These are phyloP conservation scores for Hippophae gyantsensis DNA, from an alignment of 306 rosid genomes.

Conservation along the genomic window DNA sequence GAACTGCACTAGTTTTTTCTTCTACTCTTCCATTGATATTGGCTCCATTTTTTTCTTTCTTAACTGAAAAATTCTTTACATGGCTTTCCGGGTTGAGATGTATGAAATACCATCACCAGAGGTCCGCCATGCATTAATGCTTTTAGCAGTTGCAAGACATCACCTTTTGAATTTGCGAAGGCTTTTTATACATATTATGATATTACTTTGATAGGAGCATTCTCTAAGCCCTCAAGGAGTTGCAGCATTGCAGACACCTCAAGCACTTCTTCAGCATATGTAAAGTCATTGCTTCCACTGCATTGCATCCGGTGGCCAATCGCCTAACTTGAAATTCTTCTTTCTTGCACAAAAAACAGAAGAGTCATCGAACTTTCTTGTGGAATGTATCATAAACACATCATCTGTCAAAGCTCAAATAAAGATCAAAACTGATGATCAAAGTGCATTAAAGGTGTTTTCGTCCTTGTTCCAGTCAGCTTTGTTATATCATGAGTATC, in stretches of 20 bases:
- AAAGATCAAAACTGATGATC: slow-evolving; percentile 87
- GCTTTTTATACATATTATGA: neutral
- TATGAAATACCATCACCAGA: no score
- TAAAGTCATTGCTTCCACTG: slow-evolving; percentile 75
- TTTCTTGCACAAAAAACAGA: slow-evolving; percentile 88
- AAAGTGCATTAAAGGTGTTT: slow-evolving; percentile 60
- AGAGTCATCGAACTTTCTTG: slow-evolving; percentile 61
- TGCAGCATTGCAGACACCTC: slow-evolving; percentile 52
- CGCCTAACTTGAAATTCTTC: slow-evolving; percentile 88
- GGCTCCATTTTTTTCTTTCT: neutral
- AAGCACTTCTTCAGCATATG: slow-evolving; percentile 73
- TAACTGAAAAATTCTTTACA: no score
- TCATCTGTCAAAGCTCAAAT: slow-evolving; percentile 74
- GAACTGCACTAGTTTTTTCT: slow-evolving; percentile 1
- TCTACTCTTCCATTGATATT: slow-evolving; percentile 3
- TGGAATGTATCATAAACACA: slow-evolving; percentile 85
- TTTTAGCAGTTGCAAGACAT: neutral
- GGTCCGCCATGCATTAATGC: no score
- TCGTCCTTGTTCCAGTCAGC: slow-evolving; percentile 75
- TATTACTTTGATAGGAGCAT: slow-evolving; percentile 47
- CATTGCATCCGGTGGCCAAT: slow-evolving; percentile 93
- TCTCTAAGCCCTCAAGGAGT: slow-evolving; percentile 60
- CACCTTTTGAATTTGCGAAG: neutral
- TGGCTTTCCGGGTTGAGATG: no score
- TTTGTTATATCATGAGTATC: slow-evolving; percentile 44